A percentile compares a stretch with the other conserved stretches of the same genome.
Evolutionary conservation across 2,329 filamentous ascomycete species (phyloP).

Genomic region (Dactylonectria macrodidyma): DNA sequence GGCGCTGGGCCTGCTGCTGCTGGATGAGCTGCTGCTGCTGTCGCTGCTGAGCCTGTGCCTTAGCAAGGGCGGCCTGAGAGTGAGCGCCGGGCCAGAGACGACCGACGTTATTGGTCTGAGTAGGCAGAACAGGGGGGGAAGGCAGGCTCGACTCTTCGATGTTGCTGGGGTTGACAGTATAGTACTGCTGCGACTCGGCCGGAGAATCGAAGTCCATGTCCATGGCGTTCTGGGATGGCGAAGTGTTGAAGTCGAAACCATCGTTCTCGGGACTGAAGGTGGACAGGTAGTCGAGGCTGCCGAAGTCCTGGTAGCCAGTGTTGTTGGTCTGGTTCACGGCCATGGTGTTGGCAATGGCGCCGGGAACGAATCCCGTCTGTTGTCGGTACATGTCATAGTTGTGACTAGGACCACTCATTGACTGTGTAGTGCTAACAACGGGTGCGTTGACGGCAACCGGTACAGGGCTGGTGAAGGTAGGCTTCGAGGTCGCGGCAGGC

Average conservation of each 20-base stretch:
- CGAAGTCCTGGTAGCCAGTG: constrained; percentile 66
- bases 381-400: constrained; percentile 97
- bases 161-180: constrained; percentile 80
- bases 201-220: constrained; percentile 72
- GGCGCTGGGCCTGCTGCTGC: constrained; percentile 61
- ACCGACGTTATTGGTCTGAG: constrained; percentile 71
- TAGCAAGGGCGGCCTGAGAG: constrained; percentile 86
- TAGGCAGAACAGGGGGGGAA: constrained; percentile 61
- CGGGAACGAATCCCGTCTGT: constrained; percentile 91
- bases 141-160: constrained; percentile 68
- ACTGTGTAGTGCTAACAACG: constrained; percentile 70
- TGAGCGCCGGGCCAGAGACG: constrained; percentile 95
- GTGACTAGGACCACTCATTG: constrained; percentile 87
- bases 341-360: constrained; percentile 84
- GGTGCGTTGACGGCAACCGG: constrained; percentile 69
- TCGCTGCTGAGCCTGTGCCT: constrained; percentile 79
- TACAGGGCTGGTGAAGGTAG: constrained; percentile 66
- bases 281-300: constrained; percentile 66
- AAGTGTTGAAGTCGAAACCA: constrained; percentile 80
- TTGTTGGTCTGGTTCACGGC: constrained; percentile 79
- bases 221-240: constrained; percentile 73
- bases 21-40: constrained; percentile 74
- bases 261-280: constrained; percentile 74
- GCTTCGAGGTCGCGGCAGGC: constrained; percentile 67
- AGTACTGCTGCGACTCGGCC: constrained; percentile 75